These are phyloP conservation scores for Nakazawaea molendinolei DNA, from an alignment of 805 yeast genomes.

Conservation along the genomic window DNA sequence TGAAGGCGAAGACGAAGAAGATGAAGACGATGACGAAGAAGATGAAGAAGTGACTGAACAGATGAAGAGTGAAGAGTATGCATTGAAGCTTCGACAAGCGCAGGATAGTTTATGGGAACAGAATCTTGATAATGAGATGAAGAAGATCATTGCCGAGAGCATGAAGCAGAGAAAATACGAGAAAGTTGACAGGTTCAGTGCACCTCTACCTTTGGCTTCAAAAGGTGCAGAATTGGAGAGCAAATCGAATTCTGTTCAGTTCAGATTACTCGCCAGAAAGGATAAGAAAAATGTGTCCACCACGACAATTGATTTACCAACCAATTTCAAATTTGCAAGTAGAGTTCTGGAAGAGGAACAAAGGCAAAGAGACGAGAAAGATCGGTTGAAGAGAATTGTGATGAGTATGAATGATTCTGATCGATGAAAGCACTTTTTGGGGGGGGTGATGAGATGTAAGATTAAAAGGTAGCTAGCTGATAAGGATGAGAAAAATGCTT, in stretches of 20 bases:
- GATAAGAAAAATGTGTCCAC: too few relatives aligned
- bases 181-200: constrained; percentile 21
- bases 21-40: constrained; percentile 20
- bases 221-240: too few relatives aligned
- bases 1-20: constrained; percentile 19
- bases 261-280: too few relatives aligned
- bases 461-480: too few relatives aligned
- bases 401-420: too few relatives aligned
- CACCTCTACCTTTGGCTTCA: constrained; percentile 20
- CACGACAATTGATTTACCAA: constrained; percentile 41
- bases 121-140: constrained; percentile 52
- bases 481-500: too few relatives aligned
- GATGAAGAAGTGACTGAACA: constrained; percentile 16
- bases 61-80: constrained; percentile 30
- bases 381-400: constrained; percentile 51
- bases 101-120: constrained; percentile 41
- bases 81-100: constrained; percentile 27
- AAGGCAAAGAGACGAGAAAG: constrained; percentile 44
- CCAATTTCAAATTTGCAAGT: constrained; percentile 46
- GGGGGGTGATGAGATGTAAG: too few relatives aligned
- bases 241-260: too few relatives aligned
- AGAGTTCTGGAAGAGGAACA: constrained; percentile 45
- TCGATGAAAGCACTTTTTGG: too few relatives aligned
- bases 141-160: constrained; percentile 44
- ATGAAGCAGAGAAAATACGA: constrained; percentile 31